Conservation (phyloP, 2,329 filamentous ascomycete genomes). For the Volutella citrinella region DNA sequence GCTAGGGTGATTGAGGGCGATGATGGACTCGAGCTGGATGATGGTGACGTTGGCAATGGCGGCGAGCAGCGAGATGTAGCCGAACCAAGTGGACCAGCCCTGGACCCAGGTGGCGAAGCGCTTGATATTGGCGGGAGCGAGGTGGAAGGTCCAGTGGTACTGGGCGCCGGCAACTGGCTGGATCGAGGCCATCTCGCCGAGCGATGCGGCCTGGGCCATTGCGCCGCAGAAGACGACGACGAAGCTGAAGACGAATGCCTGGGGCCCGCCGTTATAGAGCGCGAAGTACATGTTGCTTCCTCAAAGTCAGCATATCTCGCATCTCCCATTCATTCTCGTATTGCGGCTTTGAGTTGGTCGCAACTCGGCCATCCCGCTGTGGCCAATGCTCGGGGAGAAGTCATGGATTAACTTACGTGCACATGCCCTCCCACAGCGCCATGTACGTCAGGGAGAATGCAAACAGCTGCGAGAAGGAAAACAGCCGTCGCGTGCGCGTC, state of each 20-base stretch:
- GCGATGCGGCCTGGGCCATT: conserved; percentile 19
- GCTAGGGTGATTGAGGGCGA: conserved; percentile 18
- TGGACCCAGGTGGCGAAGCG: conserved; percentile 23
- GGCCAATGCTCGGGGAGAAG: too few relatives aligned
- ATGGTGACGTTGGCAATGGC: conserved; percentile 24
- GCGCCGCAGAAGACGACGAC: conserved; percentile 23
- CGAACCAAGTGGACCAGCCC: conserved; percentile 24
- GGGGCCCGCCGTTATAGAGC: conserved; percentile 20
- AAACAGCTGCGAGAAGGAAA: conserved; percentile 22
- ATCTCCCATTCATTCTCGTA: too few relatives aligned
- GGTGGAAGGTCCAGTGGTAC: conserved; percentile 23
- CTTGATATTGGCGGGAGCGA: conserved; percentile 15
- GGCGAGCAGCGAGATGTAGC: conserved; percentile 20
- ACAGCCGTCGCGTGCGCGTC: conserved; percentile 21
- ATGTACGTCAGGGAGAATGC: conserved; percentile 24
- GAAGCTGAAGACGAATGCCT: conserved; percentile 23
- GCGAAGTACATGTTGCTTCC: conserved; percentile 24
- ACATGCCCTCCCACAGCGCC: conserved; percentile 24
- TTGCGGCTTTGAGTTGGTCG: too few relatives aligned
- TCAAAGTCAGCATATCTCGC: not conserved
- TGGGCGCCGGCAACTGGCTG: conserved; percentile 21
- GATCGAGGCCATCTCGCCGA: conserved; percentile 24
- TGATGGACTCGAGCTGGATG: conserved; percentile 25
- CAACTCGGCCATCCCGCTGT: too few relatives aligned
- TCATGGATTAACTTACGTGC: conserved; percentile 16